phyloP scores from a whole-genome alignment of 495 filamentous ascomycete species.

The Penicillium herquei region DNA sequence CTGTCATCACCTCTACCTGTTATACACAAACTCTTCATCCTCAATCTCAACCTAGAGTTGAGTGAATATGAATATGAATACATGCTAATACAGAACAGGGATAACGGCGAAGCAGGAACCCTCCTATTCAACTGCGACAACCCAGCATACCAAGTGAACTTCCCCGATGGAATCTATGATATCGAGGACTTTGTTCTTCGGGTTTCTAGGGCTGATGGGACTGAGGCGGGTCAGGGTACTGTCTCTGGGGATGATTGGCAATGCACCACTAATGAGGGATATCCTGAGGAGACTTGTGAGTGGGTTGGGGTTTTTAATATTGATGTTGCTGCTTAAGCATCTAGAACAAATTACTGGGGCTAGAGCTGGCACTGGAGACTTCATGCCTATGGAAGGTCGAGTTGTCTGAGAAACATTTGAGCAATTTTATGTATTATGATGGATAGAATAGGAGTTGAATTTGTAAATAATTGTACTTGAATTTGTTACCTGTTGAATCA shows the following conservation, averaged over 20 bases:
- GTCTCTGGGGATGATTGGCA: constrained; percentile 3
- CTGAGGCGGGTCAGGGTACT: background rate
- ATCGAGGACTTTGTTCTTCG: constrained; percentile 15
- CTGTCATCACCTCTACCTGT: background rate
- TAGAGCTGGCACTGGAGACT: no score
- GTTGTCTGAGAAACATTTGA: no score
- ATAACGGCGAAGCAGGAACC: constrained; percentile 6
- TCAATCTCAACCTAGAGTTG: no score
- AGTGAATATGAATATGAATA: no score
- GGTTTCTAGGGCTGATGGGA: constrained; percentile 11
- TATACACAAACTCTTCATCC: background rate
- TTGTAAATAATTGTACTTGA: no score
- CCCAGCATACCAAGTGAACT: constrained; percentile 13
- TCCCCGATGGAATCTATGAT: constrained; percentile 18
- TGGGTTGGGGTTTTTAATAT: constrained; percentile 7
- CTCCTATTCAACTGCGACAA: constrained; percentile 15
- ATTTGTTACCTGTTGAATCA: no score
- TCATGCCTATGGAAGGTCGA: no score
- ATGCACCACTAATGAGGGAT: background rate
- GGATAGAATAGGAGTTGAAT: no score
- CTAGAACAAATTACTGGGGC: no score
- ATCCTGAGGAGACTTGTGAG: constrained; percentile 2
- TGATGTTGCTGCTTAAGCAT: background rate
- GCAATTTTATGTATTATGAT: no score
- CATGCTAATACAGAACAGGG: constrained; percentile 6